phyloP scores from a whole-genome alignment of 495 filamentous ascomycete genomes.

The Penicillium cataractarum region DNA sequence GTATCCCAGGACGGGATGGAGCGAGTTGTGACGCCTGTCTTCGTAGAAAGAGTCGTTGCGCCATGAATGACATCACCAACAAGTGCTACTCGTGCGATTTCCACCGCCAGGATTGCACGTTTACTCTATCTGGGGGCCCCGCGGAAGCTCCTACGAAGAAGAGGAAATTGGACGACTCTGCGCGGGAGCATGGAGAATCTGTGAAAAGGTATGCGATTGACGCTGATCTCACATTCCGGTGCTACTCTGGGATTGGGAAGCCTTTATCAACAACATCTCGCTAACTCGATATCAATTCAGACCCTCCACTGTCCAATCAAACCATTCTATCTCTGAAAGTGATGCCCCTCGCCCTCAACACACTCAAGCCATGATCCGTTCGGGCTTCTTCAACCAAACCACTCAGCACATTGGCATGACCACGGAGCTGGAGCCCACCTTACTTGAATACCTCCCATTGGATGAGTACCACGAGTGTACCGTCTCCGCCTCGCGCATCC shows the following conservation, averaged over 20 bases:
- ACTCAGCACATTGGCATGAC: conserved; percentile 58
- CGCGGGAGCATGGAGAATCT: conserved; percentile 37
- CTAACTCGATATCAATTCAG: conserved; percentile 16
- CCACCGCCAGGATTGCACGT: conserved; percentile 59
- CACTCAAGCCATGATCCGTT: conserved; percentile 37
- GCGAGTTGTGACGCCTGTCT: conserved; percentile 78
- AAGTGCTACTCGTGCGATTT: conserved; percentile 59
- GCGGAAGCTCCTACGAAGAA: conserved; percentile 70
- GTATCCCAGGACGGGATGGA: conserved; percentile 48
- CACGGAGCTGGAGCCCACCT: conserved; percentile 54
- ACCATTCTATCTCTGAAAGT: conserved; percentile 25
- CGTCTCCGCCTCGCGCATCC: conserved; percentile 52
- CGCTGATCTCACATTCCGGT: neutral
- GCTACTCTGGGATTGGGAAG: neutral
- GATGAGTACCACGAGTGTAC: conserved; percentile 46
- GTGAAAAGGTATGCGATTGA: conserved; percentile 47
- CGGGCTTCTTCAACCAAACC: conserved; percentile 48
- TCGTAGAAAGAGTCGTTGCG: conserved; percentile 84
- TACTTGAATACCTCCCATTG: conserved; percentile 51
- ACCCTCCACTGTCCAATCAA: conserved; percentile 28
- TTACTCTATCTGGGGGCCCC: conserved; percentile 37
- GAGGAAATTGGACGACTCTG: conserved; percentile 60
- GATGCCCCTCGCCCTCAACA: conserved; percentile 31
- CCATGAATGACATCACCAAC: conserved; percentile 68
- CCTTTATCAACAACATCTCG: too few relatives aligned